phyloP scores from a whole-genome alignment of 2,329 filamentous ascomycete species.

The Ceratocystis lukuohia region DNA sequence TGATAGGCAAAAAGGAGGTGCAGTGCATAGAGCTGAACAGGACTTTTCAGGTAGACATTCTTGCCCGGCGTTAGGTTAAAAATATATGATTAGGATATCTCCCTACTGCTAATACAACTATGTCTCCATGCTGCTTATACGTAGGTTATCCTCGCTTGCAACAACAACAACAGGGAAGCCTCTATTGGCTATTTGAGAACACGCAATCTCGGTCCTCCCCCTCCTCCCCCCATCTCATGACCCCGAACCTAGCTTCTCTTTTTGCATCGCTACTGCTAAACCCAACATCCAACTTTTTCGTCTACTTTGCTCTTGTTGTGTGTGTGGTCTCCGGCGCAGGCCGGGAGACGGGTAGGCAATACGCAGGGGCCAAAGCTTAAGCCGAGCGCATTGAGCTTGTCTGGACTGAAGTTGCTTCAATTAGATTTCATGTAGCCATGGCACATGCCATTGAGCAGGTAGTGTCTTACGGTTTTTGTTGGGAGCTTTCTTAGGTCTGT shows the following conservation, averaged over 20 bases:
- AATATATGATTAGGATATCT: not conserved
- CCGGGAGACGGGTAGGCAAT: not conserved
- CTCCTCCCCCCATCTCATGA: not conserved
- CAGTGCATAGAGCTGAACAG: not conserved
- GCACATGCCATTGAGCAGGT: not conserved
- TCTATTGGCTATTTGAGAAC: slow-evolving; percentile 80
- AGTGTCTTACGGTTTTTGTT: not conserved
- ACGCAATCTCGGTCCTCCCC: not conserved
- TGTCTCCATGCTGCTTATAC: slow-evolving; percentile 39
- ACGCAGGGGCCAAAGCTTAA: not conserved
- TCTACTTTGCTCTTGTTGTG: not conserved
- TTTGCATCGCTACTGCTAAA: not conserved
- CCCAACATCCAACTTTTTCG: not conserved
- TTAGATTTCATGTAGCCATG: not conserved
- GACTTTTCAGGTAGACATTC: not conserved
- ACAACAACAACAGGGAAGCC: slow-evolving; percentile 72
- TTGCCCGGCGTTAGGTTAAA: not conserved
- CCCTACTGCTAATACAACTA: not conserved
- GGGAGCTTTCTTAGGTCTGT: not conserved
- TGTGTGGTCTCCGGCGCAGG: not conserved
- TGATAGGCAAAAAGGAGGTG: not conserved
- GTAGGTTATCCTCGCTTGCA: slow-evolving; percentile 53
- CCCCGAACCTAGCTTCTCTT: not conserved
- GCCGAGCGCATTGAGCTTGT: not conserved
- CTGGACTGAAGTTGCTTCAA: not conserved